These are phyloP conservation scores for Hydnomerulius pinastri DNA, from an alignment of 768 basidiomycete genomes.

Conservation along the genomic window DNA sequence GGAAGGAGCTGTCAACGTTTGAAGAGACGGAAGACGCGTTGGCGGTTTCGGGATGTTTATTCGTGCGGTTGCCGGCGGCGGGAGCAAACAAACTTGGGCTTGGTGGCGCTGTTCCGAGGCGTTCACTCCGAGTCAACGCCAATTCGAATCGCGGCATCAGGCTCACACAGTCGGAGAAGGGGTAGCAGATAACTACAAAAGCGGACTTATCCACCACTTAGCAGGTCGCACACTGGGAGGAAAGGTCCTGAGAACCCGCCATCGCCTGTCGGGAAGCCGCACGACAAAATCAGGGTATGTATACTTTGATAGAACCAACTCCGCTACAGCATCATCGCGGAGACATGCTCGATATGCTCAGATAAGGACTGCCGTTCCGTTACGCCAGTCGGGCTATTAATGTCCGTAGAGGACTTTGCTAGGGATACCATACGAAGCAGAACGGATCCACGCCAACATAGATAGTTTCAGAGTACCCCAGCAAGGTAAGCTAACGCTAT, in stretches of 20 bases:
- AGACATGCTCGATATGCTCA: too few species aligned
- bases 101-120: slow-evolving; percentile 19
- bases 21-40: neutral
- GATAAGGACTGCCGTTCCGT: neutral
- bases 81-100: slow-evolving; percentile 1
- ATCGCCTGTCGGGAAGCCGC: neutral
- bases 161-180: neutral
- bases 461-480: neutral
- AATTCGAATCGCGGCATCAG: too few species aligned
- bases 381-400: slow-evolving; percentile 7
- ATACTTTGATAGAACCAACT: too few species aligned
- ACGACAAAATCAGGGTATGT: neutral
- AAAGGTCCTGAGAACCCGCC: neutral
- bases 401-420: neutral
- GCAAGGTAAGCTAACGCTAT: neutral
- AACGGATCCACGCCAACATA: neutral
- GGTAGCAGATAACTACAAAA: slow-evolving; percentile 20
- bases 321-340: too few species aligned
- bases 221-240: slow-evolving; percentile 1
- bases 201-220: slow-evolving; percentile 22
- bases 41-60: neutral
- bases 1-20: neutral
- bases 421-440: too few species aligned
- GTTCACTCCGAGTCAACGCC: slow-evolving; percentile 6
- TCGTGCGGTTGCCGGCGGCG: neutral